phyloP scores from a whole-genome alignment of 164 flowering plant species.

The Akebia trifoliata region DNA sequence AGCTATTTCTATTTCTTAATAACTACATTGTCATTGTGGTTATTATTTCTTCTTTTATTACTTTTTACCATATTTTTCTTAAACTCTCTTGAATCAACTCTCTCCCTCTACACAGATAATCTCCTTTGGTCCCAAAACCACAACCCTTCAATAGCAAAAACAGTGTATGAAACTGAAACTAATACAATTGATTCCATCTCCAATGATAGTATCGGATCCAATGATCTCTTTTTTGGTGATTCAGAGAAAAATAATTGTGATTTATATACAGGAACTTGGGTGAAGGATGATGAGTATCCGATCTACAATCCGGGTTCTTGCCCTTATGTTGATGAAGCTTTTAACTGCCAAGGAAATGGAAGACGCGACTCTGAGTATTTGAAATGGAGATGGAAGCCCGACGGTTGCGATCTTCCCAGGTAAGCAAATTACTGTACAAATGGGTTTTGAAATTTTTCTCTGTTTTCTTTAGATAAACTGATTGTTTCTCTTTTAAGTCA shows the following conservation, averaged over 20 bases:
- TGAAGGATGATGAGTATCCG: conserved; percentile 62
- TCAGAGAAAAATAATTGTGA: conserved; percentile 36
- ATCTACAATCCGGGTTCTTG: conserved; percentile 64
- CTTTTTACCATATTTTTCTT: too few species aligned
- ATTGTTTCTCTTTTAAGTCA: too few species aligned
- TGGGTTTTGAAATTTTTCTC: too few species aligned
- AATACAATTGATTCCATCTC: neutral
- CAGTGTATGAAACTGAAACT: too few species aligned
- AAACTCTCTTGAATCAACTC: too few species aligned
- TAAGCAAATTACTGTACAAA: too few species aligned
- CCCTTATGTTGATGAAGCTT: conserved; percentile 85
- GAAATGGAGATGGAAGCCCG: conserved; percentile 90
- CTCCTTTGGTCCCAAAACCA: too few species aligned
- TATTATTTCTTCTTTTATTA: too few species aligned
- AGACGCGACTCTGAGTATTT: conserved; percentile 56
- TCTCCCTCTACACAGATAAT: too few species aligned
- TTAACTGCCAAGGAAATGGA: conserved; percentile 68
- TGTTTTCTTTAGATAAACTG: neutral
- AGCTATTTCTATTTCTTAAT: too few species aligned
- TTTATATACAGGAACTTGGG: conserved; percentile 70
- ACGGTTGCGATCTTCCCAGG: conserved; percentile 85
- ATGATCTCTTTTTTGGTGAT: conserved; percentile 8
- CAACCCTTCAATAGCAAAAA: too few species aligned
- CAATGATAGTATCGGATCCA: neutral
- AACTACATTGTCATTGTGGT: too few species aligned